A percentile compares a stretch with the other conserved stretches of the same genome.
phyloP scores from a whole-genome alignment of 2,329 filamentous ascomycete species.

The Scorias spongiosa region DNA sequence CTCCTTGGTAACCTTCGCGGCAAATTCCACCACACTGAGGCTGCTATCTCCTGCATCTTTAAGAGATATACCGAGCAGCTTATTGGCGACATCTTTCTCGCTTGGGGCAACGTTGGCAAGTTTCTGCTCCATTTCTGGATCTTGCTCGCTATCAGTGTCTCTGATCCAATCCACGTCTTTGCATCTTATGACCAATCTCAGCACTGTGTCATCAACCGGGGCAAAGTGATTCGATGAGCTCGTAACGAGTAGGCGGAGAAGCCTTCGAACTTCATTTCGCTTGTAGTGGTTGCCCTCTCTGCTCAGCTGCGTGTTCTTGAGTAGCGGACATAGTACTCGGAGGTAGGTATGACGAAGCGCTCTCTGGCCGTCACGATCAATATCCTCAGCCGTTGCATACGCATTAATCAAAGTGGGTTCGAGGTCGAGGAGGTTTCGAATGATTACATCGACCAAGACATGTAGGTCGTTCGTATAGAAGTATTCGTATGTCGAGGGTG shows the following conservation, averaged over 20 bases:
- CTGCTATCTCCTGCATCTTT: constrained; percentile 54
- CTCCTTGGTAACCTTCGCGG: constrained; percentile 55
- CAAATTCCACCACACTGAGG: constrained; percentile 59
- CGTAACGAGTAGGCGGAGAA: constrained; percentile 52
- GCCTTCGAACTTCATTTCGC: constrained; percentile 61
- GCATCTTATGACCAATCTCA: constrained; percentile 63
- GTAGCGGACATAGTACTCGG: constrained; percentile 74
- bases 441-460: constrained; percentile 87
- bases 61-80: constrained; percentile 56
- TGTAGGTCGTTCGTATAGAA: constrained; percentile 97
- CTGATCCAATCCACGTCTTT: constrained; percentile 23
- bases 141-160: constrained; percentile 18
- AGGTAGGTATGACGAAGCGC: constrained; percentile 83
- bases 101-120: constrained; percentile 13
- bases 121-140: constrained; percentile 13
- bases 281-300: constrained; percentile 76
- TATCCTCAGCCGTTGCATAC: constrained; percentile 5
- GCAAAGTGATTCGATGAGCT: constrained; percentile 49
- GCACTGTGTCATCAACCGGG: constrained; percentile 64
- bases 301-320: constrained; percentile 81
- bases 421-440: constrained; percentile 89
- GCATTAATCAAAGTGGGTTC: constrained; percentile 53
- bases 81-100: constrained; percentile 26
- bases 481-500: constrained; percentile 81
- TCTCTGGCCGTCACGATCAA: constrained; percentile 17